Evolutionary conservation across 2,329 filamentous ascomycete genomes (phyloP).

Genomic region (Drechslerella dactyloides): DNA sequence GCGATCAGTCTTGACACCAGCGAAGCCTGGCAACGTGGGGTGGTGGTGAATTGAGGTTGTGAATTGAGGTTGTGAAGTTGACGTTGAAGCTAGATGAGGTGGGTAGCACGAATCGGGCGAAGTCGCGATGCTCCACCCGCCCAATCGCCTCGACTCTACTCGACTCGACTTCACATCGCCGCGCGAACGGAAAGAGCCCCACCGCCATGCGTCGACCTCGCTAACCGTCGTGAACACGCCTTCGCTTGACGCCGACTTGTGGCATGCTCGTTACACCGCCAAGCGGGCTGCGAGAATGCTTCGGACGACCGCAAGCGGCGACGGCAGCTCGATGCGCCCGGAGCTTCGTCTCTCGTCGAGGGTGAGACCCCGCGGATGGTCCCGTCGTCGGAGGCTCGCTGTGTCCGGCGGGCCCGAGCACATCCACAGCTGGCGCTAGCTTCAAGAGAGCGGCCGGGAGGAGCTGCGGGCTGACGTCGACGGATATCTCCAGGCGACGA

Average conservation of each 20-base stretch:
- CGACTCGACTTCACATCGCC: too few species aligned
- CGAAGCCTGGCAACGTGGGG: too few species aligned
- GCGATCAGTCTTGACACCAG: too few species aligned
- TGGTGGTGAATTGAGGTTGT: background rate
- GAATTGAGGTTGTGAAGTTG: background rate
- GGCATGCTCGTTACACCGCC: conserved; percentile 7
- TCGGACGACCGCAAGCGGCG: too few species aligned
- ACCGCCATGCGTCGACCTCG: too few species aligned
- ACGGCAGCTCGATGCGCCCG: too few species aligned
- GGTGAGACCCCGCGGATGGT: too few species aligned
- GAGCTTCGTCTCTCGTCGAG: too few species aligned
- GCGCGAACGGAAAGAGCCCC: too few species aligned
- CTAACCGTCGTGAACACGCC: background rate
- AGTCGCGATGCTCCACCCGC: background rate
- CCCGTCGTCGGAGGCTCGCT: too few species aligned
- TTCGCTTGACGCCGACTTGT: background rate
- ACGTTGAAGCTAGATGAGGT: background rate
- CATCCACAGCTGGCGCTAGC: too few species aligned
- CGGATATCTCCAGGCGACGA: background rate
- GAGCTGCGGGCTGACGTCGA: conserved; percentile 11
- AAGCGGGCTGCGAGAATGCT: conserved; percentile 7
- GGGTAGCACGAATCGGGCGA: background rate
- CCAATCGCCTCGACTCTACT: background rate
- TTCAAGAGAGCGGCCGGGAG: background rate
- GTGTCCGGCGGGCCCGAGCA: background rate